Conservation (phyloP, 116 monocot species). For the Cymodocea nodosa region DNA sequence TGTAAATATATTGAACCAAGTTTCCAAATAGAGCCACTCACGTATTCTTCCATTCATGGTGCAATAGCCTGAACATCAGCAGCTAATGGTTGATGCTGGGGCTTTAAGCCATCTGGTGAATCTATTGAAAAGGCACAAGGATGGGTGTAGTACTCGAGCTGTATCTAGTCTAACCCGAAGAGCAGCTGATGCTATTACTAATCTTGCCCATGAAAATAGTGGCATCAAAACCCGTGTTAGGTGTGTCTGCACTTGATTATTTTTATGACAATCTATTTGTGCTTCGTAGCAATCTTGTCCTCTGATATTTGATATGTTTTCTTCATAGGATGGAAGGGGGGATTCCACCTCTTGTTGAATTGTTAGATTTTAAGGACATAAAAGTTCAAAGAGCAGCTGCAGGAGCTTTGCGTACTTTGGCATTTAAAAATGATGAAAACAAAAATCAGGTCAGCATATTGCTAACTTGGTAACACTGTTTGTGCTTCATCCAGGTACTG, state of each 20-base stretch:
- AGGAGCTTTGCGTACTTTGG: constrained; percentile 82
- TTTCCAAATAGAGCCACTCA: not conserved
- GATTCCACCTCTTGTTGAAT: constrained; percentile 89
- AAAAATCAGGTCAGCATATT: constrained; percentile 64
- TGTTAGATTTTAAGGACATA: constrained; percentile 63
- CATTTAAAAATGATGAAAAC: constrained; percentile 99
- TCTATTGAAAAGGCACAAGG: constrained; percentile 61
- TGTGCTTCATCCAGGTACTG: not conserved
- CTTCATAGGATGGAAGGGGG: constrained; percentile 71
- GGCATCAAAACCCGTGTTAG: constrained; percentile 80
- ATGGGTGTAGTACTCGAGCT: constrained; percentile 27
- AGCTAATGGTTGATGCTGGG: constrained; percentile 95
- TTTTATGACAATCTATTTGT: not conserved
- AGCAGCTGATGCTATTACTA: constrained; percentile 96
- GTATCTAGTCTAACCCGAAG: constrained; percentile 79
- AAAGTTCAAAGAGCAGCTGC: constrained; percentile 96
- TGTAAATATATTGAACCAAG: too few relatives aligned
- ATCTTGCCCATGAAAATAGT: constrained; percentile 98
- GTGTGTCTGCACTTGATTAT: constrained; percentile 17
- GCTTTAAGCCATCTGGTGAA: constrained; percentile 74
- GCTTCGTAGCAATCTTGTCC: too few relatives aligned
- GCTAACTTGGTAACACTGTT: not conserved
- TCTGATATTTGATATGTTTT: not conserved
- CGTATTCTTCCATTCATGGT: constrained; percentile 3
- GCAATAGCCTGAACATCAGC: constrained; percentile 90